Evolutionary conservation across 306 rosid genomes (phyloP), one percentile per base, ranked within the genome.

Genomic region (Canavalia ensiformis): DNA sequence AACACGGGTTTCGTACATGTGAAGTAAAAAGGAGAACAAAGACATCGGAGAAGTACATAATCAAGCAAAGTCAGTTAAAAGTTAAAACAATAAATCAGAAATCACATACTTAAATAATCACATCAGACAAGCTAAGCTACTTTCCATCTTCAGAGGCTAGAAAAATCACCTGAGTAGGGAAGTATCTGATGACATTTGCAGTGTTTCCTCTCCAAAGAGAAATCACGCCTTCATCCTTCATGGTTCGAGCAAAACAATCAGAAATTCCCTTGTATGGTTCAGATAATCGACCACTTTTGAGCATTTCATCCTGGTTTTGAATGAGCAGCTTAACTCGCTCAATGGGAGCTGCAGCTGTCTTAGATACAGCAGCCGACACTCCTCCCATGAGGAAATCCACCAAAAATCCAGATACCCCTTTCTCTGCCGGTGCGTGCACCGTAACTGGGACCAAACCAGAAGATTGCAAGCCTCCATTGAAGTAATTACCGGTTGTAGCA

Each of bases 341-440:
- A n/a, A 92, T 92, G 2, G 97, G 97, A 74, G 94, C 97, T 0
- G 97, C 94, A 28, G 97, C 97, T 0, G 97, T 87, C 86, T 92
- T 90, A 33, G 97, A 92, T 18, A 92, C 94, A 54, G 97, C 94
- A 55, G 97, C 94, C 62, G 97, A 90, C 1, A 88, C 97, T 79
- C 97, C 97, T 50, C 94, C 97, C 97, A 92, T 92, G 45, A 92
- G 86, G 64, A 92, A 92, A 83, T 92, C 97, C 51, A 88, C 68
- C 1, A 84, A 59, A 86, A 92, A 92, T 5, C 66, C 85, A 63
- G 79, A 18, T 11, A 47, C 84, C 57, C 92, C 74, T 54, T 90
- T 88, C 89, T 91, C 97, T 0, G 88, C 68, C 0, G 97, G 97
- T 6, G 97, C 90, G 4, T 83, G 87, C 34, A 41, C 94, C n/a